Percentiles rank a stretch among this genome's conserved stretches.
phyloP scores from a whole-genome alignment of 2,329 filamentous ascomycete species.

The Microdochium trichocladiopsis region DNA sequence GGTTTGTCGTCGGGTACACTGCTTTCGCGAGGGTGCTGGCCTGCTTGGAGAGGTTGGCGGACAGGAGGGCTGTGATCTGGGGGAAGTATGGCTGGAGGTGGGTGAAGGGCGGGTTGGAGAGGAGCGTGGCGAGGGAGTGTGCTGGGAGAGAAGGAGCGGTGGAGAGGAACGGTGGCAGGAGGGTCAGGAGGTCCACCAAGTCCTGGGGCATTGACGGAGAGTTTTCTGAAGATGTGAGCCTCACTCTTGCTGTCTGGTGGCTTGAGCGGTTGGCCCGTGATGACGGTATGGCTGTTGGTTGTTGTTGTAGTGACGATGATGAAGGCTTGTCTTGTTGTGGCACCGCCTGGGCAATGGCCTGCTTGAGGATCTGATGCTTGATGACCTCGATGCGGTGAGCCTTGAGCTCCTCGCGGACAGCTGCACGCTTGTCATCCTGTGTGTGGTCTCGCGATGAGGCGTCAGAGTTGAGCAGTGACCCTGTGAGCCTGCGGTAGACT shows the following conservation, averaged over 20 bases:
- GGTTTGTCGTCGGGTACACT: conserved; percentile 40
- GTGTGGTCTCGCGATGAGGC: conserved; percentile 48
- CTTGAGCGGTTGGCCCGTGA: conserved; percentile 12
- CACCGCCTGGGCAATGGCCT: conserved; percentile 40
- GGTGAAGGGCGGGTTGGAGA: conserved; percentile 42
- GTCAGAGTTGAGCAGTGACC: conserved; percentile 46
- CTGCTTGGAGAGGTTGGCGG: conserved; percentile 38
- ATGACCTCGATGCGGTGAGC: conserved; percentile 38
- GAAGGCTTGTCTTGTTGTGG: conserved; percentile 9
- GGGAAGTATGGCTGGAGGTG: conserved; percentile 40
- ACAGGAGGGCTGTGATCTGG: conserved; percentile 37
- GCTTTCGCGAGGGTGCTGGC: conserved; percentile 42
- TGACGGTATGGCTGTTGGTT: neutral
- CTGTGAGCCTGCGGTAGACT: conserved; percentile 48
- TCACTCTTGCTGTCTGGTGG: conserved; percentile 10
- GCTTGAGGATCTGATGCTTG: conserved; percentile 41
- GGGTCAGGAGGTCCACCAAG: conserved; percentile 45
- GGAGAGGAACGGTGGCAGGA: conserved; percentile 43
- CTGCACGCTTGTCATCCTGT: conserved; percentile 40
- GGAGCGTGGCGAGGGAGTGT: conserved; percentile 32
- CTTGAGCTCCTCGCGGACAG: conserved; percentile 42
- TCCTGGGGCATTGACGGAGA: conserved; percentile 35
- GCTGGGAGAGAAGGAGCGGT: conserved; percentile 25
- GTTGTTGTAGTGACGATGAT: conserved; percentile 8
- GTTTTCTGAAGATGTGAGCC: conserved; percentile 8